Evolutionary conservation across 2,329 filamentous ascomycete genomes (phyloP).

Genomic region (Colletotrichum sp.): DNA sequence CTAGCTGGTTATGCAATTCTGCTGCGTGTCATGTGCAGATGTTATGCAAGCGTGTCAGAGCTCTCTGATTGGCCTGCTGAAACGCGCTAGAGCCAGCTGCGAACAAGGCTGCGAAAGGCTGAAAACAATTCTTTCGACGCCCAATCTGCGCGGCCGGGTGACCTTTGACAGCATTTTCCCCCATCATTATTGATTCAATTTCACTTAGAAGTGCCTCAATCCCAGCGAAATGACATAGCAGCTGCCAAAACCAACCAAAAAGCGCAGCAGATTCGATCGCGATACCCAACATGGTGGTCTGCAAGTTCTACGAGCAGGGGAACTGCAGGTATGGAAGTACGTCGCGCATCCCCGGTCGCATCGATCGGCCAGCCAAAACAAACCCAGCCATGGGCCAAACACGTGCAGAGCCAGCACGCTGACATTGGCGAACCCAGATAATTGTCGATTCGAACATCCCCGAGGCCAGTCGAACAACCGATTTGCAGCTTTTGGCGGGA

Average conservation of each 20-base stretch:
- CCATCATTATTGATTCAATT: background rate
- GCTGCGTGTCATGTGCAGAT: too few relatives aligned
- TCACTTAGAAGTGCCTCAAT: background rate
- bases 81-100: background rate
- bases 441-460: conserved; percentile 61
- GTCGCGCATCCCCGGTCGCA: conserved; percentile 25
- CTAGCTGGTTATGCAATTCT: too few relatives aligned
- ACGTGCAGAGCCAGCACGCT: background rate
- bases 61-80: background rate
- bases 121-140: conserved; percentile 7
- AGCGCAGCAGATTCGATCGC: background rate
- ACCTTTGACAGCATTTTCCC: background rate
- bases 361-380: background rate
- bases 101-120: conserved; percentile 19
- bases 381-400: background rate
- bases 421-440: conserved; percentile 39
- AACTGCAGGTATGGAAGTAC: conserved; percentile 58
- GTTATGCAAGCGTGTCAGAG: background rate
- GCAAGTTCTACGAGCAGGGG: conserved; percentile 56
- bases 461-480: conserved; percentile 24
- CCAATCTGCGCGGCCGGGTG: background rate
- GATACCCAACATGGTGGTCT: conserved; percentile 41
- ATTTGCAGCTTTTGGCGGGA: conserved; percentile 21
- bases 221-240: conserved; percentile 4
- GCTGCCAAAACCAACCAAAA: background rate